These are phyloP conservation scores for Ormosia emarginata DNA, from an alignment of 306 rosid genomes.

Conservation along the genomic window DNA sequence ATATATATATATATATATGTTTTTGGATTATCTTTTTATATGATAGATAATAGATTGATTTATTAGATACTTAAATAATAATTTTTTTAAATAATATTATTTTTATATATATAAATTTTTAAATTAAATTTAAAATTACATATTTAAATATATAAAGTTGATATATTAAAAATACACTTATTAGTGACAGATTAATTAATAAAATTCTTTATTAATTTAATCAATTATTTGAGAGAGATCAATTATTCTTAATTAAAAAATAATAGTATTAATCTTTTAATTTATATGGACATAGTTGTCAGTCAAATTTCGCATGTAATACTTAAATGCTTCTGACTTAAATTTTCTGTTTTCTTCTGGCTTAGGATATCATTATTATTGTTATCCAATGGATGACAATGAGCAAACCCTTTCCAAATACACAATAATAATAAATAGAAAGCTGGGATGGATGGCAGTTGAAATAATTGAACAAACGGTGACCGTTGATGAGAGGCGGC, in stretches of 20 bases:
- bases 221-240: not conserved
- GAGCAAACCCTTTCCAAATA: not conserved
- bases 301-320: slow-evolving; percentile 4
- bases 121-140: too few species aligned
- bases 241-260: not conserved
- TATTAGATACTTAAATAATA: too few species aligned
- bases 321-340: slow-evolving; percentile 7
- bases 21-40: too few species aligned
- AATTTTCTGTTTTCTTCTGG: not conserved
- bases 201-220: not conserved
- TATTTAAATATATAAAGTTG: too few species aligned
- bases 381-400: not conserved
- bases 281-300: not conserved
- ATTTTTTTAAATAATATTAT: too few species aligned
- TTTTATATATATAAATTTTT: too few species aligned
- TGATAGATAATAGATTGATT: too few species aligned
- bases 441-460: slow-evolving; percentile 33
- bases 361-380: slow-evolving; percentile 3
- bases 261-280: not conserved
- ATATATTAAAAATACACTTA: not conserved
- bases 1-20: too few species aligned
- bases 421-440: not conserved
- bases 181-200: not conserved
- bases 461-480: slow-evolving; percentile 36
- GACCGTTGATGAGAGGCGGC: slow-evolving; percentile 80